A percentile compares a stretch with the other conserved stretches of the same genome.
Conservation (phyloP, 768 basidiomycete genomes). For the Scleroderma citrinum region DNA sequence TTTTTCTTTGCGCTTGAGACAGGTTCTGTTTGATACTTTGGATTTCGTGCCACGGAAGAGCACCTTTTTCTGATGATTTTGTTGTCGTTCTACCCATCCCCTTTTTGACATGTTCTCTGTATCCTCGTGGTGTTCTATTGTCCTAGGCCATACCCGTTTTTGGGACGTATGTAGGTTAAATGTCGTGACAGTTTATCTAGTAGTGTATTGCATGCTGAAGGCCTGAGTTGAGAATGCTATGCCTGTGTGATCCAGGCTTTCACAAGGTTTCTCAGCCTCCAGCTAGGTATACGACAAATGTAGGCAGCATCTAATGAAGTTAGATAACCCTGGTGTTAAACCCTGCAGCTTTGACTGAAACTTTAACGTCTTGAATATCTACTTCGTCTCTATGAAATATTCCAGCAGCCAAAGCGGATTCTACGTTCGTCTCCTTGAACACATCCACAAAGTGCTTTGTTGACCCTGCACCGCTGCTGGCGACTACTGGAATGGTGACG, state of each 20-base stretch:
- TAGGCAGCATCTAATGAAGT: background rate
- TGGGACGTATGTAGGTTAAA: conserved; percentile 32
- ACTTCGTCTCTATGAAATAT: conserved; percentile 95
- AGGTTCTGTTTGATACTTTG: background rate
- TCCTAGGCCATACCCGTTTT: conserved; percentile 29
- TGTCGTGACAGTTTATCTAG: conserved; percentile 21
- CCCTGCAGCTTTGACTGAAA: conserved; percentile 36
- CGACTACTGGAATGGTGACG: conserved; percentile 89
- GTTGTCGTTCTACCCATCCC: background rate
- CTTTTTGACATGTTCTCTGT: conserved; percentile 24
- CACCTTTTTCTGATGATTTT: background rate
- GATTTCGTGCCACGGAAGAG: background rate
- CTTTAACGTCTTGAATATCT: conserved; percentile 75
- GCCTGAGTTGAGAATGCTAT: background rate
- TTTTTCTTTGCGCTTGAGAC: conserved; percentile 1
- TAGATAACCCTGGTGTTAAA: conserved; percentile 43
- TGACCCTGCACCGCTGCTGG: conserved; percentile 88
- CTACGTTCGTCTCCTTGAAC: conserved; percentile 72
- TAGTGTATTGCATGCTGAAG: conserved; percentile 21
- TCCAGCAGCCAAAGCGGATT: conserved; percentile 93
- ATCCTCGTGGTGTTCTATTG: conserved; percentile 25
- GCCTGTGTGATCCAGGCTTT: too few relatives aligned
- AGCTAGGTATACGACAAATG: background rate
- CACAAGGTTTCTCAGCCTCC: background rate
- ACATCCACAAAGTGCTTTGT: conserved; percentile 82